Conservation (phyloP, 805 yeast genomes). For the Barnettozyma pratensis region DNA sequence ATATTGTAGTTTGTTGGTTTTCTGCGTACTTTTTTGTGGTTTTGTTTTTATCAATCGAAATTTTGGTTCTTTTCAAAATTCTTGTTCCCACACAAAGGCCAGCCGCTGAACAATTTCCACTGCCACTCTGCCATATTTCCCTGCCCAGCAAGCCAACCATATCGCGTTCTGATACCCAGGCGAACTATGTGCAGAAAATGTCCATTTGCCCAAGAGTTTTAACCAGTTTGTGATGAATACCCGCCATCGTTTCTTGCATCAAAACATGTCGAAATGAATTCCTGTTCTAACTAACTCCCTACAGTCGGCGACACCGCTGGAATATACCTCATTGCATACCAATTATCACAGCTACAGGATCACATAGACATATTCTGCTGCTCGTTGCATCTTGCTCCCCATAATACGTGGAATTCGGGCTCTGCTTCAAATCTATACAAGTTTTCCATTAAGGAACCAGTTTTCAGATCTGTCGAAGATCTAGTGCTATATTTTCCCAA, state of each 20-base stretch:
- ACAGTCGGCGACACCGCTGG: constrained; percentile 11
- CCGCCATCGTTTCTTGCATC: neutral
- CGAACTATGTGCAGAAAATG: neutral
- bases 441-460: neutral
- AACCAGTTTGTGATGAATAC: constrained; percentile 1
- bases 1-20: too few relatives aligned
- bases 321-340: constrained; percentile 2
- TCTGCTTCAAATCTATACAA: neutral
- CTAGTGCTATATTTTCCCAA: neutral
- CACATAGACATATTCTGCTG: neutral
- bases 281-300: neutral
- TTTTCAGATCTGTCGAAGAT: neutral
- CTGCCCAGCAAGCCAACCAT: neutral
- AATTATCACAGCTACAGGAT: neutral
- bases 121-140: neutral
- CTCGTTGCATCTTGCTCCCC: neutral
- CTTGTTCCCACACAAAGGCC: neutral
- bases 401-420: neutral
- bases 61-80: too few relatives aligned
- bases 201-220: neutral
- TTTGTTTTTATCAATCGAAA: too few relatives aligned
- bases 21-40: neutral
- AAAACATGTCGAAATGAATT: neutral
- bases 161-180: too few relatives aligned
- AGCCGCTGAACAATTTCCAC: neutral